A percentile compares a stretch with the other conserved stretches of the same genome.
Conservation (phyloP, 495 filamentous ascomycete species). For the Podospora pseudoanserina region DNA sequence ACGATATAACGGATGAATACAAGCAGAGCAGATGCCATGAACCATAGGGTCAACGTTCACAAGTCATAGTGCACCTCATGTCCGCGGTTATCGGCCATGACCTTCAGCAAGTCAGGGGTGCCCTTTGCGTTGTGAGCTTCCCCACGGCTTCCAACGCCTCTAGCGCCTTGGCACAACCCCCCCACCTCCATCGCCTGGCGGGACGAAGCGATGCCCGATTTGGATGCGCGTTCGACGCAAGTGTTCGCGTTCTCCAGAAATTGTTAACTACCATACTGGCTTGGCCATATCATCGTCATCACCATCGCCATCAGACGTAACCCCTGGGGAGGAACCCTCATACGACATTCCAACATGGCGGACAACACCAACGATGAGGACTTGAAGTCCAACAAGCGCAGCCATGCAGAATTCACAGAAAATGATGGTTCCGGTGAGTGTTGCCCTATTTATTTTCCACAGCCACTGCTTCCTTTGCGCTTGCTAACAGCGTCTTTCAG, state of each 20-base stretch:
- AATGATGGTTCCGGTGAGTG: slow-evolving; percentile 41
- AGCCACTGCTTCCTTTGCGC: not conserved
- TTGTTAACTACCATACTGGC: not conserved
- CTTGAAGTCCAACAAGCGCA: slow-evolving; percentile 44
- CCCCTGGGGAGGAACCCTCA: not conserved
- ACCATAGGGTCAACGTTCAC: not conserved
- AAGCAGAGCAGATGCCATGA: not conserved
- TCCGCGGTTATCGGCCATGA: too few relatives aligned
- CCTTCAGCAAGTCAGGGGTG: not conserved
- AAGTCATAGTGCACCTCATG: too few relatives aligned
- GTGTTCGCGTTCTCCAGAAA: slow-evolving; percentile 4
- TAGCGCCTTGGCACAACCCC: not conserved
- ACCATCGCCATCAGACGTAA: not conserved
- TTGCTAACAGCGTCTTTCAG: slow-evolving; percentile 35
- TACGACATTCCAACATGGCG: slow-evolving; percentile 16
- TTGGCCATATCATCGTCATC: not conserved
- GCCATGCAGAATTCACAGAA: slow-evolving; percentile 41
- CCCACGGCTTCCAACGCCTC: not conserved
- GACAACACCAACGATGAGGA: slow-evolving; percentile 29
- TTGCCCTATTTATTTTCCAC: not conserved
- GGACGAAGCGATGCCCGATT: slow-evolving; percentile 3
- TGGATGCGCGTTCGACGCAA: not conserved
- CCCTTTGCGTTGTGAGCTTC: not conserved
- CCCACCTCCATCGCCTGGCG: not conserved
- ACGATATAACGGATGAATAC: too few relatives aligned